These are phyloP conservation scores for Fusarium siculi DNA, from an alignment of 2,329 filamentous ascomycete genomes.

Conservation along the genomic window DNA sequence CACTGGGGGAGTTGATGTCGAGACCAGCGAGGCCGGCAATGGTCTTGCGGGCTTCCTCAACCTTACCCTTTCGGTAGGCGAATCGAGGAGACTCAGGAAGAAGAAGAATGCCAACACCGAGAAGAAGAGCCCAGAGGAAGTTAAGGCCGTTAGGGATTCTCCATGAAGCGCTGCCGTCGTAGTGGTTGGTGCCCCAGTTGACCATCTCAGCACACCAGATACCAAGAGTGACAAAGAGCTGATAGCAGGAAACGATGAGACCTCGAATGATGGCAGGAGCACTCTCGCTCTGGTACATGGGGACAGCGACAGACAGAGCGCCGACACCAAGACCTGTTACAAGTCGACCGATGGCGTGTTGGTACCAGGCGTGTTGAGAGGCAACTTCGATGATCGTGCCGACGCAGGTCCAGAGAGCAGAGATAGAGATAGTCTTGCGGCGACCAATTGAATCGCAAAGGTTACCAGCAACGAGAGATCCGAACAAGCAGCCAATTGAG, in stretches of 20 bases:
- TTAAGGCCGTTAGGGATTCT: conserved; percentile 69
- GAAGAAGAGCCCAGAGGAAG: conserved; percentile 64
- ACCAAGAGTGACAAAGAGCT: conserved; percentile 76
- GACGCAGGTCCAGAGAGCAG: conserved; percentile 70
- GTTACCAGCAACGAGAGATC: conserved; percentile 67
- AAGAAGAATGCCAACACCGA: conserved; percentile 61
- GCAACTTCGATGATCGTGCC: conserved; percentile 73
- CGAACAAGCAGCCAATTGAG: conserved; percentile 68
- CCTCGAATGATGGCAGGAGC: conserved; percentile 73
- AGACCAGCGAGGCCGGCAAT: conserved; percentile 60
- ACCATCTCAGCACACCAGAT: conserved; percentile 69
- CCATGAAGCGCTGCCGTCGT: conserved; percentile 64
- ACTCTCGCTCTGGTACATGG: conserved; percentile 76
- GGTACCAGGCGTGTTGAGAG: conserved; percentile 66
- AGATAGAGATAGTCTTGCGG: conserved; percentile 69
- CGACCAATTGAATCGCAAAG: conserved; percentile 72
- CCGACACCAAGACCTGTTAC: conserved; percentile 75
- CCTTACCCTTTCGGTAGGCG: conserved; percentile 58
- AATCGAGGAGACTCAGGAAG: conserved; percentile 67
- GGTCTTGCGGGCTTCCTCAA: conserved; percentile 59
- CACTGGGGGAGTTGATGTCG: conserved; percentile 50
- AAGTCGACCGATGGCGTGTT: conserved; percentile 72
- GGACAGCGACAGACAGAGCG: conserved; percentile 70
- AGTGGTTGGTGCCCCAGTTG: conserved; percentile 69
- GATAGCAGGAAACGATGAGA: conserved; percentile 71